phyloP scores from a whole-genome alignment of 176 grass and related monocot genomes.

The Aegilops sharonensis region DNA sequence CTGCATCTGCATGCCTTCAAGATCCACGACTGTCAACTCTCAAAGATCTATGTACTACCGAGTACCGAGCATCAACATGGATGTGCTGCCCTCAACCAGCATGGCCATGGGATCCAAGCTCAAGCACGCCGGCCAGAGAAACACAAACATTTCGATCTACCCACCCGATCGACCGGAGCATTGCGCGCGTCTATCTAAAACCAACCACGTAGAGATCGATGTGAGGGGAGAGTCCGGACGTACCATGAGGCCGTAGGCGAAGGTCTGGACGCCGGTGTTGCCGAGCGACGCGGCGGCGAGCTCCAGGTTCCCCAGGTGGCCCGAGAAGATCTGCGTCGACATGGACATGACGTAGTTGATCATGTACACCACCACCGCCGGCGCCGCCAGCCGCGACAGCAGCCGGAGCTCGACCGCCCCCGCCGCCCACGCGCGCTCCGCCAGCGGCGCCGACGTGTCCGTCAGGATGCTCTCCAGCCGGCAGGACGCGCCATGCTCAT shows the following conservation, averaged over 20 bases:
- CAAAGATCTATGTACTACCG: too few species aligned
- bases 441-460: neutral
- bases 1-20: too few species aligned
- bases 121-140: too few species aligned
- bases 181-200: too few species aligned
- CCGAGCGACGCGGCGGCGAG: slow-evolving; percentile 63
- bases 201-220: too few species aligned
- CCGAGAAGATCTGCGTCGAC: slow-evolving; percentile 62
- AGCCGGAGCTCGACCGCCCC: slow-evolving; percentile 22
- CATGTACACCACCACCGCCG: slow-evolving; percentile 61
- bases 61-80: too few species aligned
- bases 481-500: neutral
- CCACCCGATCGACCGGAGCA: too few species aligned
- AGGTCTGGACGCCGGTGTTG: slow-evolving; percentile 66
- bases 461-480: slow-evolving; percentile 50
- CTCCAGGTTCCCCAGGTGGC: slow-evolving; percentile 63
- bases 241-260: slow-evolving; percentile 78
- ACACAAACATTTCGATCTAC: too few species aligned
- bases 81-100: too few species aligned
- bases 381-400: slow-evolving; percentile 47
- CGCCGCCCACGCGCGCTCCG: slow-evolving; percentile 27
- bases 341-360: slow-evolving; percentile 68
- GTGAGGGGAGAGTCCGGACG: too few species aligned
- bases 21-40: too few species aligned
- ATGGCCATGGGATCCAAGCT: too few species aligned